Conservation (phyloP, 1,284 basidiomycete genomes). For the Fistulinella cinereoalba region DNA sequence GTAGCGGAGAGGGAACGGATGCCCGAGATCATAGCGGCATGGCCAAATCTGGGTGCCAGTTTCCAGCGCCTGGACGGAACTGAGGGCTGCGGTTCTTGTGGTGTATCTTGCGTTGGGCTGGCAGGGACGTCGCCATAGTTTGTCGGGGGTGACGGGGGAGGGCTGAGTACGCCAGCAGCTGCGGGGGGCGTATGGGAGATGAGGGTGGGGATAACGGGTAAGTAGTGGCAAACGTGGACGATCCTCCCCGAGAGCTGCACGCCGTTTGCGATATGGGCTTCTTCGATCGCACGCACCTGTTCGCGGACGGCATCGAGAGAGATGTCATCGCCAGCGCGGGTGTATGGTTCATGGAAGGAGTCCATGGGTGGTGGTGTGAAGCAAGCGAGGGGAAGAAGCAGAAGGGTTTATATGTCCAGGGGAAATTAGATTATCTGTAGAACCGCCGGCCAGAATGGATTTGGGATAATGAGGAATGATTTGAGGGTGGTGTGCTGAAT, state of each 20-base stretch:
- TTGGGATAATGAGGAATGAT: conserved; percentile 21
- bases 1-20: conserved; percentile 81
- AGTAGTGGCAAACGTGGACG: conserved; percentile 83
- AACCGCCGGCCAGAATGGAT: conserved; percentile 27
- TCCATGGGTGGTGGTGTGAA: conserved; percentile 37
- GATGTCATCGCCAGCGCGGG: conserved; percentile 37
- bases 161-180: conserved; percentile 54
- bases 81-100: conserved; percentile 11
- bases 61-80: conserved; percentile 55
- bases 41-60: conserved; percentile 80
- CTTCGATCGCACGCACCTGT: conserved; percentile 64
- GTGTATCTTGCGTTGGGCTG: conserved; percentile 20
- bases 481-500: conserved; percentile 26
- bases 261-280: conserved; percentile 63
- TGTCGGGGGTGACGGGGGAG: conserved; percentile 65
- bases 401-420: conserved; percentile 18
- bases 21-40: conserved; percentile 94
- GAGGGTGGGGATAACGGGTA: conserved; percentile 66
- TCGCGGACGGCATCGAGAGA: conserved; percentile 55
- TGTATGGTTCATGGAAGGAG: conserved; percentile 45
- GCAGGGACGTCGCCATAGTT: conserved; percentile 44
- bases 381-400: not conserved
- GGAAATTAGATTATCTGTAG: conserved; percentile 27
- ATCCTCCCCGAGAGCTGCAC: conserved; percentile 79
- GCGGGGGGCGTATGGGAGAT: conserved; percentile 45